These are phyloP conservation scores for Chaetoscypha palmicola DNA, from an alignment of 2,329 filamentous ascomycete species.

Conservation along the genomic window DNA sequence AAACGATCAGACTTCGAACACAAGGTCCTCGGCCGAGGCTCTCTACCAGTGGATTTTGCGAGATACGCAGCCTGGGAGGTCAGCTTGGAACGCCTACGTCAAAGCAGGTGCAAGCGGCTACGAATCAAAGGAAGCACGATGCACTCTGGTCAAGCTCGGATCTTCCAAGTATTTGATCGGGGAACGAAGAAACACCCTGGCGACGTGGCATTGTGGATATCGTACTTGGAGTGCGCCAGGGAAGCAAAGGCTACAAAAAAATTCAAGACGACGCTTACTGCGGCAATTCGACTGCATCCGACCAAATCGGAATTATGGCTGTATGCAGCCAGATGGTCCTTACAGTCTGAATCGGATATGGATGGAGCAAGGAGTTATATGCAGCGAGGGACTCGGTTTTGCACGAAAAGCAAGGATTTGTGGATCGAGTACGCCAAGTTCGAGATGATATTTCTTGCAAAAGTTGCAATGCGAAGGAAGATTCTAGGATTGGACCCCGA, in stretches of 20 bases:
- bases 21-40: conserved; percentile 74
- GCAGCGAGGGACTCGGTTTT: conserved; percentile 86
- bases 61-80: conserved; percentile 72
- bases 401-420: conserved; percentile 62
- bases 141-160: conserved; percentile 69
- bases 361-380: conserved; percentile 75
- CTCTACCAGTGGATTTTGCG: conserved; percentile 70
- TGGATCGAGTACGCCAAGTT: conserved; percentile 89
- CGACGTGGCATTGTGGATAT: conserved; percentile 75
- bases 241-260: conserved; percentile 59
- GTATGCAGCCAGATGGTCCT: conserved; percentile 67
- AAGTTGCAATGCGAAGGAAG: conserved; percentile 66
- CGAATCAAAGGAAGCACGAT: conserved; percentile 62
- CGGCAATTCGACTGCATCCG: conserved; percentile 78
- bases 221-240: conserved; percentile 77
- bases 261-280: conserved; percentile 56
- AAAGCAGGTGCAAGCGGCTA: conserved; percentile 75
- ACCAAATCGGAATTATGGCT: conserved; percentile 80
- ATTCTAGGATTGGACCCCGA: conserved; percentile 55
- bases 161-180: conserved; percentile 85
- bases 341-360: conserved; percentile 81
- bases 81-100: conserved; percentile 65
- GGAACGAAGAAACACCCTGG: conserved; percentile 79
- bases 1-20: conserved; percentile 94
- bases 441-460: conserved; percentile 87